Base-by-base conservation (phyloP, 495 filamentous ascomycete genomes). In the Aspergillus cavernicola region DNA sequence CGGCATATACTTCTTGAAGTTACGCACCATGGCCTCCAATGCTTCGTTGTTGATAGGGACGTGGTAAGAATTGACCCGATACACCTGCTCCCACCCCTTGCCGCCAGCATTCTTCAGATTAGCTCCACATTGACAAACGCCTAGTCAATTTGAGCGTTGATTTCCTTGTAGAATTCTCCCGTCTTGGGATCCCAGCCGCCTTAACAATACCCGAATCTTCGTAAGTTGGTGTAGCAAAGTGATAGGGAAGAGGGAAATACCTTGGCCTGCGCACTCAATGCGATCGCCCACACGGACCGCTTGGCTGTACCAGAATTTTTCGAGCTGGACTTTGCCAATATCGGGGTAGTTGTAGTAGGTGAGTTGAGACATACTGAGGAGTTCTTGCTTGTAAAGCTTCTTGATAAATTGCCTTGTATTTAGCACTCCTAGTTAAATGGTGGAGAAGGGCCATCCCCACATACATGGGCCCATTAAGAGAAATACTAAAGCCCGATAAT, bases 1-100 rank as follows among this genome's bases (percentile, higher is more conserved):
- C 3, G 77, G 80, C 64, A 77, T 70, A 57, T 70, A 82, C 26
- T 68, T 71, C 60, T 63, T 62, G 39, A 83, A 70, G 45, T 78
- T 75, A 20, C 67, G 48, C 11, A 76, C 61, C 67, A 82, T 72
- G 6, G 61, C 62, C 1, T 56, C 62, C 19, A 79, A 11, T 9
- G 66, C 60, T 42, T 75, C 69, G 22, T 71, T 52, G 42, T 76
- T 71, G 18, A 80, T 63, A 0, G 62, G 59, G 9, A 46, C 43
- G 48, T 75, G 71, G 48, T 84, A 83, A 3, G 70, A 71, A 24
- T 68, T 72, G 7, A 82, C 69, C 3, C 66, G 64, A 61, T 66
- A 83, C 9, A 82, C 81, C 60, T 84, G 79, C 9, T 58, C 58
- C 81, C 81, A 82, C n/a, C 79, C 80, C 40, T 78, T 74, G 0